Evolutionary conservation across 2,329 filamentous ascomycete species (phyloP).

Genomic region (Pseudomassariella vexata): DNA sequence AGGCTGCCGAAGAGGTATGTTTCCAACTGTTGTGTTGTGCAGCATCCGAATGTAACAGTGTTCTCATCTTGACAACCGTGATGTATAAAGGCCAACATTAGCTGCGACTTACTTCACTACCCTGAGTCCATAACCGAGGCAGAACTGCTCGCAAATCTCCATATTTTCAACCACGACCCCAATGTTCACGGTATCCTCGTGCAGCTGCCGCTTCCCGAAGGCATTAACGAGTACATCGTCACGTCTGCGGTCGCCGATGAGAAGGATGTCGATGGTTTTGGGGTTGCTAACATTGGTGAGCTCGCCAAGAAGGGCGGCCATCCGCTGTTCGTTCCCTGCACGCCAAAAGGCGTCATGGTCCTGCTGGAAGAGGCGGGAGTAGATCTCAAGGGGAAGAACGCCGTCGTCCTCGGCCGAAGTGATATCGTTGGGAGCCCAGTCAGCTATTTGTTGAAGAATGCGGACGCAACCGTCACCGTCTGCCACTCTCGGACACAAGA

Average conservation of each 20-base stretch:
- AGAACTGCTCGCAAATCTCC: constrained; percentile 79
- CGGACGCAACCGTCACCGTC: constrained; percentile 92
- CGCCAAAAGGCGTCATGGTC: constrained; percentile 94
- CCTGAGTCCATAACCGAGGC: constrained; percentile 75
- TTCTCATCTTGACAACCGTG: neutral
- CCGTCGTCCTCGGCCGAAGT: constrained; percentile 88
- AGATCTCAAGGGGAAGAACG: constrained; percentile 81
- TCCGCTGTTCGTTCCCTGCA: constrained; percentile 89
- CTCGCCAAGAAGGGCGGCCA: constrained; percentile 89
- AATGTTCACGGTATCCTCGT: constrained; percentile 87
- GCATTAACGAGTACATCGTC: constrained; percentile 84
- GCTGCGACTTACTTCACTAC: constrained; percentile 79
- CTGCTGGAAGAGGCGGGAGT: constrained; percentile 80
- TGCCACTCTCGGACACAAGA: constrained; percentile 86
- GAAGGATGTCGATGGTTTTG: constrained; percentile 98
- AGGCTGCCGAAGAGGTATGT: constrained; percentile 83
- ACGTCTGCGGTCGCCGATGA: constrained; percentile 87
- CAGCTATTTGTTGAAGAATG: constrained; percentile 91
- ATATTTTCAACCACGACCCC: constrained; percentile 78
- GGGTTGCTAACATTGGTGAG: constrained; percentile 90
- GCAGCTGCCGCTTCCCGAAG: constrained; percentile 82
- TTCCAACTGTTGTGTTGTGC: constrained; percentile 4
- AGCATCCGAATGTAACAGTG: too few species aligned
- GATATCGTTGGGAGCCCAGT: constrained; percentile 97
- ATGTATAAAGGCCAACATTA: constrained; percentile 70